Evolutionary conservation across 768 basidiomycete genomes (phyloP).

Genomic region (Lentinus brumalis): DNA sequence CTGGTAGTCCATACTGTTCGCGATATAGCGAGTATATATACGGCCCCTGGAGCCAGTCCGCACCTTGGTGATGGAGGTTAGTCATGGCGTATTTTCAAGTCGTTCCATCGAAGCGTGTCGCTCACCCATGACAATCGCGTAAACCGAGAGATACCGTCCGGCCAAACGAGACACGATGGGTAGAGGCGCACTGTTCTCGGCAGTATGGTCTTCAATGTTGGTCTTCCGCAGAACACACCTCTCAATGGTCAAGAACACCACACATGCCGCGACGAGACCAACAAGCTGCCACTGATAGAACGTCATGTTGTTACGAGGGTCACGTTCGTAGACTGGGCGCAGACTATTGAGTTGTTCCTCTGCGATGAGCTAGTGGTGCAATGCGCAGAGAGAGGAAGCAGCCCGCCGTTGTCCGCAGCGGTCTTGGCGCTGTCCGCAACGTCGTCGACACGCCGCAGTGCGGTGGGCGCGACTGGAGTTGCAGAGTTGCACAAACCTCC

Average conservation of each 20-base stretch:
- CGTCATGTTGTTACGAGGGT: background rate
- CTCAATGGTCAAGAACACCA: conserved; percentile 22
- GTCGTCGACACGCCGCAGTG: background rate
- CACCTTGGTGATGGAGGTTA: conserved; percentile 42
- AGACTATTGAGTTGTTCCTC: no score
- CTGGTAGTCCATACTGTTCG: conserved; percentile 66
- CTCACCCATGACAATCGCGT: conserved; percentile 75
- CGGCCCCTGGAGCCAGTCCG: conserved; percentile 81
- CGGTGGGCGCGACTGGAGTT: no score
- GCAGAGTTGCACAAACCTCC: no score
- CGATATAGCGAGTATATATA: conserved; percentile 76
- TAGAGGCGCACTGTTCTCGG: background rate
- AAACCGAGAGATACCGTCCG: conserved; percentile 63
- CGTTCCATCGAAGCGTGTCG: background rate
- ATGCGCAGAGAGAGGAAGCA: no score
- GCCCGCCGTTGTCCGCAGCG: background rate
- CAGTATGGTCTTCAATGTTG: background rate
- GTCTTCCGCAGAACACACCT: conserved; percentile 22
- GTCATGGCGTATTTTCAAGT: no score
- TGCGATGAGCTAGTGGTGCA: no score
- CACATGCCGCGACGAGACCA: conserved; percentile 23
- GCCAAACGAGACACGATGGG: conserved; percentile 25
- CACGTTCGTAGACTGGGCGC: background rate
- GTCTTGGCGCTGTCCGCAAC: background rate
- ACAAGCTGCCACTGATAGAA: conserved; percentile 35